Evolutionary conservation across 345 rosid genomes (phyloP), one percentile per base, ranked within the genome.

Genomic region (Arabidopsis suecica): DNA sequence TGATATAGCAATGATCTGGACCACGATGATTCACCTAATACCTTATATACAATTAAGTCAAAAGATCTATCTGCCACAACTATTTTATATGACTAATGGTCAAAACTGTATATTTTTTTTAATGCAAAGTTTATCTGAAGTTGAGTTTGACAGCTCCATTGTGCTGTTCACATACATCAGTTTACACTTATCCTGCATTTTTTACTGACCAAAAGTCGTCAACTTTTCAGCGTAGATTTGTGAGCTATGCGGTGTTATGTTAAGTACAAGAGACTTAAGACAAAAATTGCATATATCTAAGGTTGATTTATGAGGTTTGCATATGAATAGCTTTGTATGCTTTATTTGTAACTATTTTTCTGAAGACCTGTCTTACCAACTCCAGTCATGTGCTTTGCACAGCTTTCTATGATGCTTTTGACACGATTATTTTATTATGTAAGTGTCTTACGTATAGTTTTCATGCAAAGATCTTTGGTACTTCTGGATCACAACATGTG

Each of bases 401-500:
- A 45, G 47, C 60, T 77, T 56, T 77, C 28, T 69, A 70, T 62
- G 61, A 63, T 63, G 66, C 71, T 77, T 77, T 55, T 76, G 57
- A 28, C 16, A 61, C 23, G 41, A 57, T 69, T 69, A 61, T 69
- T 25, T 11, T 69, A 69, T 53, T 62, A 54, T 45, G 38, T 55
- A 16, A 33, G 41, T 13, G 18, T 69, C 65, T 55, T 69, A 70
- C 76, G 71, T 69, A 55, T 69, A 54, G 25, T 22, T 8, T 69
- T 30, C 71, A 77, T 77, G 80, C 80, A 70, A 63, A 70, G 76
- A 77, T 70, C 62, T 75, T 75, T 63, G 42, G 13, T 63, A 56
- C 65, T 62, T 77, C 38, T 77, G 71, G 60, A 77, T 77, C 69
- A 63, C 71, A 36, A 54, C 80, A 77, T 70, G 71, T 77, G 75